Evolutionary conservation across 768 basidiomycete genomes (phyloP), one percentile per base, ranked within the genome.

Genomic region (Russula vinacea): DNA sequence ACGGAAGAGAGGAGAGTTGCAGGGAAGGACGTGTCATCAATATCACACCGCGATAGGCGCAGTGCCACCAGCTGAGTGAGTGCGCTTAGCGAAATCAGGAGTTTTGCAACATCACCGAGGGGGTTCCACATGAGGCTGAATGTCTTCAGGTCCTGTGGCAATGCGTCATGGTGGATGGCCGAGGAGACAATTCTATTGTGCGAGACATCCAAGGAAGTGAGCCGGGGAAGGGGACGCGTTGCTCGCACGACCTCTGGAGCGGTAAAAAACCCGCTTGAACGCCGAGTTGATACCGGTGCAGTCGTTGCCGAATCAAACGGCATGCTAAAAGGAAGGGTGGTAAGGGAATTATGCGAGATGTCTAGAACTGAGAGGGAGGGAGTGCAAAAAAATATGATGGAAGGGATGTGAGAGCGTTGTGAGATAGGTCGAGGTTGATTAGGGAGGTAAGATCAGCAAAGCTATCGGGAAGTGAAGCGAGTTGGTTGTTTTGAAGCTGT

Each of bases 401-500:
- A 13, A 92, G 78, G 5, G 81, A 75, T 0, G 80, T 80, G 37
- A 94, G 78, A 5, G 77, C 74, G 72, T 93, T 93, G 72, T 88
- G 80, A 0, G 90, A 92, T 39, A 94, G 75, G 74, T 94, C 89
- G 65, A 93, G 76, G 54, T 76, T 77, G 14, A 85, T 84, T 22
- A 94, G 78, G 24, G 80, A 79, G 0, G 83, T 82, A 53, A 94
- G 76, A 74, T 93, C 88, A 0, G 82, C 81, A 65, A 93, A 84
- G 1, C 83, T 79, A 56, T 81, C 76, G 6, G 91, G 91, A 2
- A 94, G 76, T 22, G 77, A 73, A 2, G 75, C 70, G 26, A 94
- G 73, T 69, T 80, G 84, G 76, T 94, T 94, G 70, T 85, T 84
- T 73, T 90, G 90, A 45, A 93, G 75, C 91, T 93, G 61, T 24